These are phyloP conservation scores for Epichloe glyceriae DNA, from an alignment of 2,329 filamentous ascomycete species.

Conservation along the genomic window DNA sequence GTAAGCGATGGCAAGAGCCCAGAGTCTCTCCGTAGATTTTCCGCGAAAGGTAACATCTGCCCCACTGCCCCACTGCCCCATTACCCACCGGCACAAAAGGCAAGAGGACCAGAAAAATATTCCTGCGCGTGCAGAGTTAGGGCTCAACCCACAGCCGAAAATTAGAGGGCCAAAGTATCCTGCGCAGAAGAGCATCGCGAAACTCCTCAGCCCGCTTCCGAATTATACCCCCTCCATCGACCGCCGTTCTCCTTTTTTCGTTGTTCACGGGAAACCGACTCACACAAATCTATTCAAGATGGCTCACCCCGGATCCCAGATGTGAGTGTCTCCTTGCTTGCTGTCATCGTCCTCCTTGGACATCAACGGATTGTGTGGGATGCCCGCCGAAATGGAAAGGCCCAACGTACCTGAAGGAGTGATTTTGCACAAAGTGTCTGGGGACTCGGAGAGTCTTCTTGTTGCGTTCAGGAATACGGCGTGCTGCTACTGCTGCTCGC, in stretches of 20 bases:
- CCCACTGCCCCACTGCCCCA: not conserved
- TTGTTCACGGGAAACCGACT: constrained; percentile 11
- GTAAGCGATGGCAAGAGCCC: not conserved
- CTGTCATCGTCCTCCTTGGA: not conserved
- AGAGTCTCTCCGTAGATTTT: constrained; percentile 9
- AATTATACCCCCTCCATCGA: constrained; percentile 8
- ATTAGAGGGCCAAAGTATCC: constrained; percentile 6
- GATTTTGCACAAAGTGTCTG: not conserved
- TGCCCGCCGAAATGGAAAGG: not conserved
- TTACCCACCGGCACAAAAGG: not conserved
- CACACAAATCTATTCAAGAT: constrained; percentile 32
- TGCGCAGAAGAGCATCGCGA: constrained; percentile 6
- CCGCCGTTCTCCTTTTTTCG: constrained; percentile 21
- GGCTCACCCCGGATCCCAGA: constrained; percentile 48
- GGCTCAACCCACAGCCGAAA: constrained; percentile 19
- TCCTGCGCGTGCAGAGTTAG: constrained; percentile 11
- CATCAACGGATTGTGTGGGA: not conserved
- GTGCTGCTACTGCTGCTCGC: not conserved
- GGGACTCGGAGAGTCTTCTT: not conserved
- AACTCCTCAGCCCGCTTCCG: constrained; percentile 6
- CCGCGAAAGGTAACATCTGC: constrained; percentile 1
- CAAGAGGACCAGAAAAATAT: not conserved
- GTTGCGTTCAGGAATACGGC: not conserved
- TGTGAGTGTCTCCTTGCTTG: constrained; percentile 32
- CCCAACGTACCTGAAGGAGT: not conserved